Base-by-base conservation (phyloP, 257 asterid species). In the Prunella vulgaris region DNA sequence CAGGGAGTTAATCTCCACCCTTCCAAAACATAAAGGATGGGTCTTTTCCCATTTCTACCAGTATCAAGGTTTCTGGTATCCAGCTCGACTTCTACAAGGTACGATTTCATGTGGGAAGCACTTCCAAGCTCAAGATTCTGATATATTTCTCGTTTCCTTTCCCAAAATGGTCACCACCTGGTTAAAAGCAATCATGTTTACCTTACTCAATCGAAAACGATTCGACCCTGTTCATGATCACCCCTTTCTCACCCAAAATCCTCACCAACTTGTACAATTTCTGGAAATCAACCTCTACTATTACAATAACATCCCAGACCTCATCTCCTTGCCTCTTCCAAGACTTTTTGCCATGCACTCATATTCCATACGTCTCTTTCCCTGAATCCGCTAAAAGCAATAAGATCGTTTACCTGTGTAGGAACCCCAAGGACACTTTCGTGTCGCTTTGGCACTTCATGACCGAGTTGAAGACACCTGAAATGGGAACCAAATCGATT, bases 261-360 rank as follows among this genome's bases (percentile, higher is more conserved):
- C 69, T 14, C 75, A 71, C 40, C 28, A 46, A 4, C 53, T 71
- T 3, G 62, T 71, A 0, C 62, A 27, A 1, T 7, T 21, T 38
- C 5, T 60, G 8, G 75, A 60, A 35, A 12, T 10, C 68, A 46
- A 30, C 68, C 27, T 44, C 53, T 44, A 42, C 33, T n/a, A 54
- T 56, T 13, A 37, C 1, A 72, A 64, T 12, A 52, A 25, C n/a
- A n/a, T n/a, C 66, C 83, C 81, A 0, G 83, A 76, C 30, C 1
- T 68, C 3, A 2, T 53, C 0, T 25, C 79, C 2, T 1, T 53
- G 0, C 21, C 79, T 13, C 13, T 76, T 17, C 78, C 80, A 0
- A 52, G 82, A 28, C 15, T 82, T 10, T 76, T 82, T 15, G 8
- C 82, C 5, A n/a, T n/a, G n/a, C n/a, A 69, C 82, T 10, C 86